Evolutionary conservation across 805 yeast species (phyloP).

Genomic region (Sugiyamaella lignohabitans): DNA sequence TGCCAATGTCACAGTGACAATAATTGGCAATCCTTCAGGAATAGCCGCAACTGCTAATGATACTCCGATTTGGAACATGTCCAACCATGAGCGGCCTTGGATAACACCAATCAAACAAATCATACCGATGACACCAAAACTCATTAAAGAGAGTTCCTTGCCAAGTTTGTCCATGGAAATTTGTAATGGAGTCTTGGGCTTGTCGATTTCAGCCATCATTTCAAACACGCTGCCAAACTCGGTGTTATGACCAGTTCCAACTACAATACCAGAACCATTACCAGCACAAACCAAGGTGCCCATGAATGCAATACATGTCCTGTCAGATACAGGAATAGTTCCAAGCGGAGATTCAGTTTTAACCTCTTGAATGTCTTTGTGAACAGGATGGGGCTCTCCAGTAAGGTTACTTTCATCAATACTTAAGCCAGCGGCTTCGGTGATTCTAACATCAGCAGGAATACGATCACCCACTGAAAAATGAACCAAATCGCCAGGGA

Average conservation of each 20-base stretch:
- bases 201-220: constrained; percentile 91
- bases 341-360: constrained; percentile 27
- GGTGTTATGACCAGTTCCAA: constrained; percentile 83
- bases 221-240: constrained; percentile 93
- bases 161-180: constrained; percentile 93
- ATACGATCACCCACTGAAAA: constrained; percentile 90
- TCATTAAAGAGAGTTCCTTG: constrained; percentile 74
- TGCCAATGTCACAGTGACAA: constrained; percentile 95
- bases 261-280: constrained; percentile 86
- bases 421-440: constrained; percentile 68
- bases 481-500: constrained; percentile 92
- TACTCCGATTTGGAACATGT: constrained; percentile 96
- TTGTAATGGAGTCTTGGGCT: constrained; percentile 97
- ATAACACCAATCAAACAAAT: constrained; percentile 84
- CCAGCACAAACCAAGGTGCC: constrained; percentile 97
- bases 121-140: constrained; percentile 84
- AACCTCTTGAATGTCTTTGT: constrained; percentile 45
- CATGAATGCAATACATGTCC: constrained; percentile 84
- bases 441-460: constrained; percentile 89
- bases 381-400: constrained; percentile 89
- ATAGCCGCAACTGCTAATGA: constrained; percentile 98
- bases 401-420: constrained; percentile 93
- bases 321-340: constrained; percentile 50
- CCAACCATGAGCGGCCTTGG: constrained; percentile 93
- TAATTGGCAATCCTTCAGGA: constrained; percentile 97